A percentile compares a stretch with the other conserved stretches of the same genome.
phyloP scores from a whole-genome alignment of 2,329 filamentous ascomycete genomes.

The Cryphonectria naterciae region DNA sequence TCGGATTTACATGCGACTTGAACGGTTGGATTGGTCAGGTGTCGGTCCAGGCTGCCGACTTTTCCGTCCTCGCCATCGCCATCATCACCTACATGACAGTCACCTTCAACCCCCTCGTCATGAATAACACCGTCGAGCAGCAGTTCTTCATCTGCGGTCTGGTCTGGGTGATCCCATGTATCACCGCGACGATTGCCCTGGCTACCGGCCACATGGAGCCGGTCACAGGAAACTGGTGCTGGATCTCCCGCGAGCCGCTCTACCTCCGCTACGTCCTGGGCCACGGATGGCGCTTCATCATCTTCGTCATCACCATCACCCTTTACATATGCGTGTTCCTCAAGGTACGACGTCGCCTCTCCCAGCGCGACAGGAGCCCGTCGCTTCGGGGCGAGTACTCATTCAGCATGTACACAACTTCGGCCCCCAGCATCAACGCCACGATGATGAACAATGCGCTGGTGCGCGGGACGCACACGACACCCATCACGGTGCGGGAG shows the following conservation, averaged over 20 bases:
- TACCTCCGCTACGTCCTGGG: conserved; percentile 26
- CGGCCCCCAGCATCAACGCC: conserved; percentile 15
- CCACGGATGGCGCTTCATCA: conserved; percentile 26
- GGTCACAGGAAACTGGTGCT: conserved; percentile 28
- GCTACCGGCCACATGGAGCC: conserved; percentile 22
- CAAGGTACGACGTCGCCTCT: conserved; percentile 23
- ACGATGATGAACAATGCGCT: conserved; percentile 25
- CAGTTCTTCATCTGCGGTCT: conserved; percentile 22
- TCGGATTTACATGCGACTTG: conserved; percentile 13
- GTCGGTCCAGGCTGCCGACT: conserved; percentile 28
- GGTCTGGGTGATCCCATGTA: conserved; percentile 23
- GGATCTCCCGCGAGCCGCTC: conserved; percentile 23
- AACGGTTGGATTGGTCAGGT: conserved; percentile 27
- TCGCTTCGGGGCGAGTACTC: conserved; percentile 19
- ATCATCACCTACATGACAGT: conserved; percentile 22
- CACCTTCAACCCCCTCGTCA: conserved; percentile 20
- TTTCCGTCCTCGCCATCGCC: conserved; percentile 27
- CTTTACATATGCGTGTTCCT: conserved; percentile 20
- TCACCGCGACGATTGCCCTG: conserved; percentile 23
- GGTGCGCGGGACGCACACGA: conserved; percentile 22
- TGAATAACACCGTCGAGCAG: conserved; percentile 15
- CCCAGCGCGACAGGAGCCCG: conserved; percentile 16
- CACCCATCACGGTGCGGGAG: conserved; percentile 22
- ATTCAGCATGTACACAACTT: conserved; percentile 22
- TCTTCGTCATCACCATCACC: conserved; percentile 17